Percentiles rank a stretch among this genome's conserved stretches.
Conservation (phyloP, 805 yeast genomes). For the Candida stauntonica region DNA sequence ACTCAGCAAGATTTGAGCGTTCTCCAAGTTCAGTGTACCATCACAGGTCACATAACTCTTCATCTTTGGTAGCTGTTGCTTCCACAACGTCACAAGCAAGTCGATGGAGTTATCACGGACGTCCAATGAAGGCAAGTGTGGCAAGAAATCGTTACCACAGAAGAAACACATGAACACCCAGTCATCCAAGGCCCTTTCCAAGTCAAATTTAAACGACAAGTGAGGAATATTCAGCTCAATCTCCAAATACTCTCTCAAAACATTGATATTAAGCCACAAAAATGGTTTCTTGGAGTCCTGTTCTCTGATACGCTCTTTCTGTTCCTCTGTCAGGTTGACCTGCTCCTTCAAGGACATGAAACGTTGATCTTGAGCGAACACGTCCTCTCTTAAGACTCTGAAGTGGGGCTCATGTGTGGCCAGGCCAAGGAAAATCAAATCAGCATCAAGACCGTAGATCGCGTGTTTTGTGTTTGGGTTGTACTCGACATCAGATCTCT, state of each 20-base stretch:
- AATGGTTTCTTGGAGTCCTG: constrained; percentile 66
- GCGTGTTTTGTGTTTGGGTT: constrained; percentile 94
- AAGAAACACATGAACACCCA: constrained; percentile 99
- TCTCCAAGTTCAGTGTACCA: constrained; percentile 70
- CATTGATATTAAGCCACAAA: constrained; percentile 87
- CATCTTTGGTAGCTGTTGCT: constrained; percentile 57
- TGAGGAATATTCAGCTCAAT: constrained; percentile 74
- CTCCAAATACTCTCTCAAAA: constrained; percentile 81
- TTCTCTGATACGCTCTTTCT: constrained; percentile 33
- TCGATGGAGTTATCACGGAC: constrained; percentile 95
- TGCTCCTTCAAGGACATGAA: constrained; percentile 44
- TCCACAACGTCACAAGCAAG: constrained; percentile 78
- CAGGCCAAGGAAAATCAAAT: constrained; percentile 88
- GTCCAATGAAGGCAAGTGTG: constrained; percentile 91
- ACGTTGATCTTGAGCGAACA: constrained; percentile 62
- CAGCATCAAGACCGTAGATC: constrained; percentile 97
- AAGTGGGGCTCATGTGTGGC: constrained; percentile 99
- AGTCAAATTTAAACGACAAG: constrained; percentile 69
- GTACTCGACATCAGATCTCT: constrained; percentile 80
- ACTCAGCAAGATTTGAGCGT: constrained; percentile 67
- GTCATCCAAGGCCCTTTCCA: constrained; percentile 95
- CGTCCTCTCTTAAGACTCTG: constrained; percentile 91
- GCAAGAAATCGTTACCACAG: constrained; percentile 97
- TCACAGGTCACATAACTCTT: constrained; percentile 85
- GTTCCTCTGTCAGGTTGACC: constrained; percentile 57